Base-by-base conservation (phyloP, 1,284 basidiomycete genomes). In the Sporisorium reilianum region DNA sequence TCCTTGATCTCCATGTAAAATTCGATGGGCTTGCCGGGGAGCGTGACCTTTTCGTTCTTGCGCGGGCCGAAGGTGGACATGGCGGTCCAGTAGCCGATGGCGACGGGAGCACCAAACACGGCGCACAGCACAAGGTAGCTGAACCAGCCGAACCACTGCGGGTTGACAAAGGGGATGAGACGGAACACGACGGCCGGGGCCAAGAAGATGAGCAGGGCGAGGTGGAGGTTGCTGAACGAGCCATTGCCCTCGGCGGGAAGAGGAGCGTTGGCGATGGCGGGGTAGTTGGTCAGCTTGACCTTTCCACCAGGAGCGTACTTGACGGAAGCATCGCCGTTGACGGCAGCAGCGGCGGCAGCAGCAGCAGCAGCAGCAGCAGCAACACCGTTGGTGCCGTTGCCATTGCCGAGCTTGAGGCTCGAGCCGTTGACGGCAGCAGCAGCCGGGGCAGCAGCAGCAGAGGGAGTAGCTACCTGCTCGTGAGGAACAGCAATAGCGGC, bases 1-100 rank as follows among this genome's bases (percentile, higher is more conserved):
- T 97, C 94, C 78, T 93, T 91, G 87, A 98, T 92, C 58, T 90
- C 91, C 84, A 99, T 92, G 86, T 99, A 99, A 80, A 92, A 89
- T 80, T 92, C 91, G 72, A 97, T 89, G 18, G 83, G 82, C 38
- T 80, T 75, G 50, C 91, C 91, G 14, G 96, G 95, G n/a, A 97
- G 87, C 36, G 87, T 84, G 76, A 95, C 91, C 87, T 95, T 95
- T 76, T 93, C 91, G 86, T 97, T 94, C 85, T 90, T 90, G 77
- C 95, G 89, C 5, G 88, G 86, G 26, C 95, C 94, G 80, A 91
- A 92, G 75, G 88, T 90, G 83, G 93, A 94, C 87, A 92, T 92
- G 77, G 94, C 66, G 0, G 90, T 89, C 96, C 96, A 99, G 88
- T 99, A 99, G 10, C 86, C 91, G 61, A 97, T 84, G 3, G 93